Conservation (phyloP, 176 grass and related monocot species). For the Saccharum officinarum region DNA sequence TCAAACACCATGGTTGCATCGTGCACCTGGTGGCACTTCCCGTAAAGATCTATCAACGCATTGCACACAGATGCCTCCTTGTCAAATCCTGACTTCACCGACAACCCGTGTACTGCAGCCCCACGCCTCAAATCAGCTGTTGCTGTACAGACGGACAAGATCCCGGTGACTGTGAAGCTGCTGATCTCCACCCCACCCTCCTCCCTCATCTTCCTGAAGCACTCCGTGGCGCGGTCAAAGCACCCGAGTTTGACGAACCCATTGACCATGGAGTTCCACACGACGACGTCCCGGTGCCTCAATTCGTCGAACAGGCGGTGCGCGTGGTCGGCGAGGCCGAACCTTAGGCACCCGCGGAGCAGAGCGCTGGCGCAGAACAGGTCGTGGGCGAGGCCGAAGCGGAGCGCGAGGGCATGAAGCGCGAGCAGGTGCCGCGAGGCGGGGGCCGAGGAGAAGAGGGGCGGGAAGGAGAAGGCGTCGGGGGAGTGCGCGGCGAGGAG, state of each 20-base stretch:
- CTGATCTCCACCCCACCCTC: constrained; percentile 38
- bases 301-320: constrained; percentile 58
- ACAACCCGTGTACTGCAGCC: constrained; percentile 41
- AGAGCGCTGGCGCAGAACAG: constrained; percentile 67
- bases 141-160: constrained; percentile 57
- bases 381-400: constrained; percentile 30
- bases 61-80: constrained; percentile 39
- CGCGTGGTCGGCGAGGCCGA: constrained; percentile 54
- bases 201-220: constrained; percentile 53
- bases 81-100: constrained; percentile 47
- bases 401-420: constrained; percentile 45
- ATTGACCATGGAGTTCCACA: constrained; percentile 70
- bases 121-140: constrained; percentile 37
- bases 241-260: constrained; percentile 53
- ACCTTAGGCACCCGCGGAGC: constrained; percentile 30
- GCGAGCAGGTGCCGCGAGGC: constrained; percentile 33
- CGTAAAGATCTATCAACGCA: constrained; percentile 60
- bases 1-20: constrained; percentile 53
- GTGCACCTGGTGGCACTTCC: constrained; percentile 57
- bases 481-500: constrained; percentile 45
- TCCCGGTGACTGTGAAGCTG: constrained; percentile 54
- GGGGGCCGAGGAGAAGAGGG: constrained; percentile 20
- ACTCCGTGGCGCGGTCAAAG: constrained; percentile 45
- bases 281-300: constrained; percentile 43
- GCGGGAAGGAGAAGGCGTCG: constrained; percentile 49